Base-by-base conservation (phyloP, 2,329 filamentous ascomycete species). In the Albophoma yamanashiensis region DNA sequence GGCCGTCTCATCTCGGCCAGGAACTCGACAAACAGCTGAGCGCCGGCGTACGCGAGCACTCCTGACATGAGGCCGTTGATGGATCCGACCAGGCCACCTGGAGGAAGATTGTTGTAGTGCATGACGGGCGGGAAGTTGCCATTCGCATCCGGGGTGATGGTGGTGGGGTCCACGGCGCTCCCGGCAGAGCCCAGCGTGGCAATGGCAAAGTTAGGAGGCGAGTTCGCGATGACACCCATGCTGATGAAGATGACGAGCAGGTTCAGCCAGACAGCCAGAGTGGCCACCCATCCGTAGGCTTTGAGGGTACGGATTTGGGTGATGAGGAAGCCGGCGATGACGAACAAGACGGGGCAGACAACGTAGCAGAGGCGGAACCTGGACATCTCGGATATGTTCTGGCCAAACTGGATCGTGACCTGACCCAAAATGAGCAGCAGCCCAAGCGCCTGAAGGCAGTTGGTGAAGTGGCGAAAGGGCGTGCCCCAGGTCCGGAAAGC, bases 31-130 rank as follows among this genome's bases (percentile, higher is more conserved):
- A 85, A 86, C 9, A 86, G 70, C 68, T 82, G 78, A 3, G 80
- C 79, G 4, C 83, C 83, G n/a, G 81, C 81, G 62, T 85, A 86
- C 0, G 81, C 78, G 58, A 80, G 82, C 6, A 85, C 82, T 12
- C 76, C 79, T 12, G 63, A 62, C 57, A 67, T 55, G 25, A 64
- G 56, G 39, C 66, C 65, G 47, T 65, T 67, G 56, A 67, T 56
- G 2, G 66, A 67, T 6, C 65, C 65, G 55, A 72, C 67, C 55
- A 83, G 76, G 17, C 75, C 73, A 15, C 73, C 69, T 3, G 64
- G 55, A 3, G 66, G 66, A 47, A 64, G 27, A 1, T 74, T 74
- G 3, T 75, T 72, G 14, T 77, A 74, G 2, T 77, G 74, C 4
- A 72, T 68, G 34, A 77, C 72, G 39, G 70, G 73, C 4, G 77